phyloP scores from a whole-genome alignment of 2,329 filamentous ascomycete genomes.

The Ceratocystis cubensis region DNA sequence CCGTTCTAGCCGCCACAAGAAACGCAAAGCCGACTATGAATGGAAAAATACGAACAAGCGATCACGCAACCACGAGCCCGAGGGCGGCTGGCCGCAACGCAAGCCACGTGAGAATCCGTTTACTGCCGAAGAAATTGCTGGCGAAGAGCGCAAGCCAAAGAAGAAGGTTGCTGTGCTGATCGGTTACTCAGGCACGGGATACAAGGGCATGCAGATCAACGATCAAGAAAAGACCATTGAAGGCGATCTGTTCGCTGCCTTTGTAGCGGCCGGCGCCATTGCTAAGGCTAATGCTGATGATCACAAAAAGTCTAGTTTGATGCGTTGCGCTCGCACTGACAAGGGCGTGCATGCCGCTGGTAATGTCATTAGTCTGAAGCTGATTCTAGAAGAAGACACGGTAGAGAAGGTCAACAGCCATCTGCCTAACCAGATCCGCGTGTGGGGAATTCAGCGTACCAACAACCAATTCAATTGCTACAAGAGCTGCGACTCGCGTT shows the following conservation, averaged over 20 bases:
- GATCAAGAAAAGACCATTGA: slow-evolving; percentile 82
- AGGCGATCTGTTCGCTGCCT: slow-evolving; percentile 83
- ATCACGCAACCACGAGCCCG: slow-evolving; percentile 20
- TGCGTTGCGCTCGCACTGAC: slow-evolving; percentile 88
- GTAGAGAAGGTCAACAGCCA: slow-evolving; percentile 82
- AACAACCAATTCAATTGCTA: slow-evolving; percentile 91
- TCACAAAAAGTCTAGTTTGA: slow-evolving; percentile 87
- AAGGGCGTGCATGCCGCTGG: slow-evolving; percentile 95
- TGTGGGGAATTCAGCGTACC: slow-evolving; percentile 87
- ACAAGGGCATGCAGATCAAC: slow-evolving; percentile 93
- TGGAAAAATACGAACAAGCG: slow-evolving; percentile 19
- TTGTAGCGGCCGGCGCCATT: slow-evolving; percentile 82
- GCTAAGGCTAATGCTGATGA: slow-evolving; percentile 95
- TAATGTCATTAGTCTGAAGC: slow-evolving; percentile 86
- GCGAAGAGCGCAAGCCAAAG: slow-evolving; percentile 79
- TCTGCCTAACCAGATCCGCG: slow-evolving; percentile 75
- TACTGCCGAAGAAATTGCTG: slow-evolving; percentile 68
- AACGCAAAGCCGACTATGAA: slow-evolving; percentile 20
- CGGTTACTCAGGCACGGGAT: slow-evolving; percentile 90
- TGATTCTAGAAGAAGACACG: slow-evolving; percentile 85
- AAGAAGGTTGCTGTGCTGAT: slow-evolving; percentile 92
- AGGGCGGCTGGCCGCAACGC: slow-evolving; percentile 19
- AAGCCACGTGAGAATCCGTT: slow-evolving; percentile 35
- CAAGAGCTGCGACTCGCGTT: slow-evolving; percentile 83
- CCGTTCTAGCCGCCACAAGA: slow-evolving; percentile 19